Evolutionary conservation across 257 asterid species (phyloP), one percentile per base, ranked within the genome.

Genomic region (Solanum pennellii): DNA sequence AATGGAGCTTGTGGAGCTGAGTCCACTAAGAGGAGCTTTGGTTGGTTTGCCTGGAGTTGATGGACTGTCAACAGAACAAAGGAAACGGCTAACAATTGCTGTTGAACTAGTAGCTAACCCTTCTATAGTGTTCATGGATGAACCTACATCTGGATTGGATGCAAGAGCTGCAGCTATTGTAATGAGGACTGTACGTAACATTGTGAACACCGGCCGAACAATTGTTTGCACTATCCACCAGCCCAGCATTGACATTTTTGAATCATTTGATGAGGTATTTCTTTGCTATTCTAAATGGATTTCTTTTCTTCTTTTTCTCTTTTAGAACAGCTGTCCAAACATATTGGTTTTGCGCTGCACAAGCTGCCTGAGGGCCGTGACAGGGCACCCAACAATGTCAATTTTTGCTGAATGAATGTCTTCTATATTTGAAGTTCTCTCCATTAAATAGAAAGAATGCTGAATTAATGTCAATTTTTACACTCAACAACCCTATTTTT

Each of bases 151-250:
- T 66, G 99, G 99, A 60, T 92, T 96, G 93, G 99, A 96, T 89
- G 99, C 99, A 68, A 94, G 99, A 90, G 90, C 99, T 89, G 99
- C 99, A 41, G 99, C 99, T 85, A 96, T 96, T 87, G 99, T 96
- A 90, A 96, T 96, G 99, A 93, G 99, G 92, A 96, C 99, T 42
- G 99, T 96, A 89, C 92, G 99, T 89, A 96, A 96, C 91, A 94
- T 96, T 31, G 99, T 96, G 56, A 94, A 96, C 91, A 96, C 99
- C 33, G 98, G 98, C 88, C 90, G 99, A 92, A 96, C 99, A 82
- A 96, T 96, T 87, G 99, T 96, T 88, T 96, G 99, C 91, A 96
- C 99, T 42, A 96, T 96, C 89, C 99, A 96, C 90, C 99, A 96
- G 84, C 99, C 99, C 88, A 96, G 99, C 94, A 94, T 96, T 79